phyloP scores from a whole-genome alignment of 2,329 filamentous ascomycete genomes.

The Pseudogymnoascus sp. region DNA sequence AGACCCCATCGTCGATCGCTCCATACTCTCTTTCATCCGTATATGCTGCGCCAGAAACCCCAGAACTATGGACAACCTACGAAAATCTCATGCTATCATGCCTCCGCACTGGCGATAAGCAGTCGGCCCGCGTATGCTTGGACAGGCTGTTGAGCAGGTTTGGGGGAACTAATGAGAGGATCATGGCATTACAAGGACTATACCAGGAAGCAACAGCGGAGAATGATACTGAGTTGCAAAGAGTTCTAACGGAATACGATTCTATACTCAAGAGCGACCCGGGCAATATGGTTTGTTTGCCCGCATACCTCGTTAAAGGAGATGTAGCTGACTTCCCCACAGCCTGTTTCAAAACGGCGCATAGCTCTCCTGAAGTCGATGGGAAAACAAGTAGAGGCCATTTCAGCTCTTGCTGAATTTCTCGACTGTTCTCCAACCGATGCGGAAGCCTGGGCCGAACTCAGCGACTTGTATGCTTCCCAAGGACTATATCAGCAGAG shows the following conservation, averaged over 20 bases:
- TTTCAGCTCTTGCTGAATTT: constrained; percentile 62
- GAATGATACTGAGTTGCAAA: constrained; percentile 54
- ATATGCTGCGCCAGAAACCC: constrained; percentile 54
- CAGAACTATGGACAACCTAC: constrained; percentile 75
- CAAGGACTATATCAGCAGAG: constrained; percentile 76
- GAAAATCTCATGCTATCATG: constrained; percentile 83
- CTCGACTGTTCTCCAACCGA: constrained; percentile 82
- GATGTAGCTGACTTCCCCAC: constrained; percentile 25
- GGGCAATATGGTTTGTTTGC: constrained; percentile 63
- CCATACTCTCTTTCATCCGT: constrained; percentile 45
- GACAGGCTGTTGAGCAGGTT: constrained; percentile 72
- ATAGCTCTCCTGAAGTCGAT: constrained; percentile 71
- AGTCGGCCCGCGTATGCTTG: constrained; percentile 66
- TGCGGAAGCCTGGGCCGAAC: constrained; percentile 85
- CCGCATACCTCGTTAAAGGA: constrained; percentile 5
- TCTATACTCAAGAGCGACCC: constrained; percentile 62
- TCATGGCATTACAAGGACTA: constrained; percentile 75
- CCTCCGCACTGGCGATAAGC: constrained; percentile 74
- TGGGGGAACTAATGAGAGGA: constrained; percentile 71
- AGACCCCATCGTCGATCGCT: constrained; percentile 44
- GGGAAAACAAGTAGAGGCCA: constrained; percentile 62
- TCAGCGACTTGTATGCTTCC: constrained; percentile 75
- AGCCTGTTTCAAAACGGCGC: constrained; percentile 80
- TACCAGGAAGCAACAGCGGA: constrained; percentile 75
- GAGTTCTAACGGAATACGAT: constrained; percentile 70